These are phyloP conservation scores for Rhodotorula kratochvilovae DNA, from an alignment of 768 basidiomycete species.

Conservation along the genomic window DNA sequence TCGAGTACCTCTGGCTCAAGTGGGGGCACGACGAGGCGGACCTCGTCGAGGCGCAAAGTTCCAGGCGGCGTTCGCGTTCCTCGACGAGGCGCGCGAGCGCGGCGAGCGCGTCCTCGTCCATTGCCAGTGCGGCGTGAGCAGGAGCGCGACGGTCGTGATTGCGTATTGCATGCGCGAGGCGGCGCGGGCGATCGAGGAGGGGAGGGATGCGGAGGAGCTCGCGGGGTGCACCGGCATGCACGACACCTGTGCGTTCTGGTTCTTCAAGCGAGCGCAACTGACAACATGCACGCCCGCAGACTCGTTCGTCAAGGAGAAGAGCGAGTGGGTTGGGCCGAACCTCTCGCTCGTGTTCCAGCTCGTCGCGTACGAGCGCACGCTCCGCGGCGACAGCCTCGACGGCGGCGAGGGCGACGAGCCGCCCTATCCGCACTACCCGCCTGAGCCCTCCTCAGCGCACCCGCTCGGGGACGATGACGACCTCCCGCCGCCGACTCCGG, in stretches of 20 bases:
- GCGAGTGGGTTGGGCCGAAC: slow-evolving; percentile 81
- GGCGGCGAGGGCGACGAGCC: slow-evolving; percentile 23
- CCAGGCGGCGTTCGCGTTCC: slow-evolving; percentile 71
- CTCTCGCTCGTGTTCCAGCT: slow-evolving; percentile 95
- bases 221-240: slow-evolving; percentile 63
- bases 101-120: slow-evolving; percentile 57
- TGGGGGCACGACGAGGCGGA: slow-evolving; percentile 96
- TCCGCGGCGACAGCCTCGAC: slow-evolving; percentile 26
- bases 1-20: slow-evolving; percentile 73
- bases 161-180: slow-evolving; percentile 93
- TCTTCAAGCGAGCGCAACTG: background rate
- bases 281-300: slow-evolving; percentile 43
- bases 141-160: slow-evolving; percentile 83
- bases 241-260: slow-evolving; percentile 55
- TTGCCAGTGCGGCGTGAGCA: slow-evolving; percentile 89
- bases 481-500: background rate
- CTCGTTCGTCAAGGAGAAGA: slow-evolving; percentile 81
- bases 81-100: slow-evolving; percentile 68
- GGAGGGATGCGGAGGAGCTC: slow-evolving; percentile 28
- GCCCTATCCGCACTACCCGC: slow-evolving; percentile 20
- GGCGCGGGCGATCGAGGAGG: slow-evolving; percentile 56
- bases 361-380: slow-evolving; percentile 75
- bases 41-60: slow-evolving; percentile 70
- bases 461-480: background rate
- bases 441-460: background rate